Base-by-base conservation (phyloP, 305 asterid genomes). In the Ajuga reptans region DNA sequence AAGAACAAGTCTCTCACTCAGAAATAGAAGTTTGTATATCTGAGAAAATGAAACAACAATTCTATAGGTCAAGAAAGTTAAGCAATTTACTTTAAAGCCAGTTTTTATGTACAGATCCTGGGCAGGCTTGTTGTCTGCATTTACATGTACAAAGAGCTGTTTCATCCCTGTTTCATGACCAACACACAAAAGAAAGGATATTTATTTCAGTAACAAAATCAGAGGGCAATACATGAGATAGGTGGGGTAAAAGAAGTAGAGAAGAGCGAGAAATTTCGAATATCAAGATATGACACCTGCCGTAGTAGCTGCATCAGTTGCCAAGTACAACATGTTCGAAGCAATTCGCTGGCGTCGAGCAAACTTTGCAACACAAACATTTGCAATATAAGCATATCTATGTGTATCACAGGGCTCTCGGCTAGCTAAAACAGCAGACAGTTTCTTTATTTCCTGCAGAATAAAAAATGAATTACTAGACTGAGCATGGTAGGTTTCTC, bases 261-360 rank as follows among this genome's bases (percentile, higher is more conserved):
- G 10, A 36, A 59, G 50, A 50, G 29, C 58, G 63, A 3, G 36
- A 53, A 68, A 68, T 49, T 41, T 55, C 66, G 10, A 71, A 56
- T 69, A 70, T 60, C 72, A 36, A 68, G 64, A 68, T 53, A 50
- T 7, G 63, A 69, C 63, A 91, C 98, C 95, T 89, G 81, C 78
- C 39, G 52, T 68, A 14, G 75, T 54, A 34, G 95, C 96, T 69
- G 66, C 87, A 53, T 91, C 96, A 56, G 84, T 76, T 50, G 98
- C 98, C 79, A 87, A 81, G 82, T 80, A 80, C 42, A 89, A 70
- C 90, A 89, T 80, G 79, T 91, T 91, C 50, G 92, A 83, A 73
- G 96, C 98, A 80, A 91, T 86, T 72, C 95, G 92, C 82, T 66
- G 98, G 50, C 95, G 93, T 58, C 98, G 90, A 69, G 98, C 96